Base-by-base conservation (phyloP, 495 filamentous ascomycete species). In the Penicillium manginii region DNA sequence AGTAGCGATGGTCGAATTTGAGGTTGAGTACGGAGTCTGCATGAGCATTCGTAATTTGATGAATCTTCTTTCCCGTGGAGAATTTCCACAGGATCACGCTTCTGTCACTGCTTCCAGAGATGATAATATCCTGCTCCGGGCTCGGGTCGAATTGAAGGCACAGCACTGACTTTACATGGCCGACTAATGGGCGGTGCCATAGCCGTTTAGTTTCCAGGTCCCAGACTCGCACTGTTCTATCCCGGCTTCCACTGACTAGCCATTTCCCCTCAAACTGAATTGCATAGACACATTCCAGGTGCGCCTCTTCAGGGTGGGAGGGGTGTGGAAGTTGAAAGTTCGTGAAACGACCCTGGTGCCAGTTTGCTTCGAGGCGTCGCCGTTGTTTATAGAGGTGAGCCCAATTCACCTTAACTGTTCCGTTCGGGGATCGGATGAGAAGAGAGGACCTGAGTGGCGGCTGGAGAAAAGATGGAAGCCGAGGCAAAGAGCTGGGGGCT, bases 81-180 rank as follows among this genome's bases (percentile, higher is more conserved):
- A 98, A 98, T 51, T 77, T 85, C 94, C 94, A 99, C 2, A 98
- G 71, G 50, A 97, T 92, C 54, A 99, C 85, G 59, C 87, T 84
- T 17, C 85, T 88, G 70, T 99, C 94, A 52, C 92, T 96, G 60
- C 93, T 96, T 10, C 93, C 96, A 5, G 91, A 96, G 18, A 98
- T 87, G 54, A 99, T 88, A 35, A 99, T 77, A 66, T 98, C 93
- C 67, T 98, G 89, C 17, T 89, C 85, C 1, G 91, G 88, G 42
- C 87, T 84, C n/a, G 93, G 90, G 68, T 99, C 96, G 67, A 97
- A 99, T 68, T 99, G 94, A 19, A 99, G 81, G 69, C 96, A 98
- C 12, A 98, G 80, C 4, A 99, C 94, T 26, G 92, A 97, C 19
- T 91, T 93, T 6, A 66, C 69, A 70, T 99, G 94, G 9, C 90